A percentile compares a stretch with the other conserved stretches of the same genome.
Conservation (phyloP, 192 early-diverging fungal species). For the Backusella tuberculispora region DNA sequence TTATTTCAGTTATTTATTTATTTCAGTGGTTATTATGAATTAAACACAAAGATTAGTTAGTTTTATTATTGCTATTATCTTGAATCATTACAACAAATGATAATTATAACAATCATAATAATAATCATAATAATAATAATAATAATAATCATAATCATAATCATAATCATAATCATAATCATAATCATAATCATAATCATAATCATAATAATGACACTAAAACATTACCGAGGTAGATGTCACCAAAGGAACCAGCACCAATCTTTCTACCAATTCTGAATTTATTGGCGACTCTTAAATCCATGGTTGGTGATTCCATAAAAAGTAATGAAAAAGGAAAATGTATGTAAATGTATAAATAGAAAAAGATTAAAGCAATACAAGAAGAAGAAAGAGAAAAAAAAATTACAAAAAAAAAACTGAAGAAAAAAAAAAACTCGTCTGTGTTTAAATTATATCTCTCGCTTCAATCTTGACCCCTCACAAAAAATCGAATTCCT, state of each 20-base stretch:
- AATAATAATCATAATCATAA: too few species aligned
- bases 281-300: constrained; percentile 89
- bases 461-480: background rate
- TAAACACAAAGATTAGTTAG: too few species aligned
- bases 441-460: background rate
- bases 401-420: constrained; percentile 7
- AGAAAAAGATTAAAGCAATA: background rate
- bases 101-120: too few species aligned
- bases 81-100: too few species aligned
- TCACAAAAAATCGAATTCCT: too few species aligned
- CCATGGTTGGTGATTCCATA: constrained; percentile 27
- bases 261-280: constrained; percentile 95
- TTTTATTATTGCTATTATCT: too few species aligned
- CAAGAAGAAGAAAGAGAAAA: background rate
- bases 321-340: background rate
- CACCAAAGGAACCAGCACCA: constrained; percentile 96
- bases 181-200: too few species aligned
- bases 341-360: background rate
- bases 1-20: too few species aligned
- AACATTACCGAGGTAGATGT: constrained; percentile 87
- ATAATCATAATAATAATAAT: too few species aligned
- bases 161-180: too few species aligned
- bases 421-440: background rate
- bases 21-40: too few species aligned
- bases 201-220: too few species aligned